phyloP scores from a whole-genome alignment of 2,329 filamentous ascomycete genomes.

The Endothia cerciana region DNA sequence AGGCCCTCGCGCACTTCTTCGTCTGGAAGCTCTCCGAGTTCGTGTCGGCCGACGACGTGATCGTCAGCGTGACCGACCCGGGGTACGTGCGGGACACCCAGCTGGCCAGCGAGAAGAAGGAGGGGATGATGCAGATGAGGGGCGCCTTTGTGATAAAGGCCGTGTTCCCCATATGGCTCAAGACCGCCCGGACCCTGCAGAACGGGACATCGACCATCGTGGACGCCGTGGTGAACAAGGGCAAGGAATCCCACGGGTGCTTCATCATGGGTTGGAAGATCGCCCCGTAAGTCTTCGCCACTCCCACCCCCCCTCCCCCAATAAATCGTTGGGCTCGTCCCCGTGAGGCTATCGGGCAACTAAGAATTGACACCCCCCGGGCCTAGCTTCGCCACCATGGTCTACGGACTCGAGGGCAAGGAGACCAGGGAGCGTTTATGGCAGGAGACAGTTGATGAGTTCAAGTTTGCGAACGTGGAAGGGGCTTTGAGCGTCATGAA shows the following conservation, averaged over 20 bases:
- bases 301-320: too few species aligned
- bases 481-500: neutral
- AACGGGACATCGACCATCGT: conserved; percentile 11
- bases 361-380: neutral
- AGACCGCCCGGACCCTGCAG: conserved; percentile 2
- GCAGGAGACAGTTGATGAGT: conserved; percentile 7
- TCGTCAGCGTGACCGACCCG: conserved; percentile 53
- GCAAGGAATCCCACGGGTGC: conserved; percentile 17
- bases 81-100: conserved; percentile 48
- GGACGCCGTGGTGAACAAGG: conserved; percentile 17
- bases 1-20: conserved; percentile 42
- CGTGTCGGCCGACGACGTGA: conserved; percentile 44
- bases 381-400: conserved; percentile 3
- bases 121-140: too few species aligned
- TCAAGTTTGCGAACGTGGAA: conserved; percentile 6
- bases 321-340: neutral
- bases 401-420: neutral
- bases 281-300: conserved; percentile 1
- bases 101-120: conserved; percentile 28
- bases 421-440: conserved; percentile 3
- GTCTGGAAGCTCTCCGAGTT: conserved; percentile 42
- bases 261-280: conserved; percentile 18
- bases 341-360: neutral
- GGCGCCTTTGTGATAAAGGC: conserved; percentile 3
- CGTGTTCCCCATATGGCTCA: neutral